Evolutionary conservation across 2,329 filamentous ascomycete species (phyloP), one percentile per base, ranked within the genome.

Genomic region (Acrodontium crateriforme): DNA sequence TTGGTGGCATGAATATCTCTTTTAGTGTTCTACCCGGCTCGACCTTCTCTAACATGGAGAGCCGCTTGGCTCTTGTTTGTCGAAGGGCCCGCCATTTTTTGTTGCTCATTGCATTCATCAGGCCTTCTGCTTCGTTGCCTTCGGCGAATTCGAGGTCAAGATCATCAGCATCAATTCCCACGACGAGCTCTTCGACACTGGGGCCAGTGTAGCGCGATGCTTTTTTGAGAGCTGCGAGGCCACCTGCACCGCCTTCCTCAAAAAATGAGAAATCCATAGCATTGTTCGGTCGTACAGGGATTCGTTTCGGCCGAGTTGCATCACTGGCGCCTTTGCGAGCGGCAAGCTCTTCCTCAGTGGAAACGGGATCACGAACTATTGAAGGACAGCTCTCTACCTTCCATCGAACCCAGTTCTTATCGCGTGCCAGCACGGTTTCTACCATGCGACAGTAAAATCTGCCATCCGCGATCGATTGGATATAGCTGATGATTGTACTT

Each of bases 371-470:
- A 34, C 72, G 70, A 47, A 85, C 75, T 46, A 99, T 95, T 5
- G 78, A 71, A 14, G 83, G 82, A 51, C 89, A 98, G 41, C 77
- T 82, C 52, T 94, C 84, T 35, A 87, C 77, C 59, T 99, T 99
- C 89, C 89, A 99, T 37, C 84, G 78, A 24, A 91, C 84, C 91
- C 91, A 98, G 50, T 95, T 94, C 62, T 94, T 95, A 55, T 99
- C 89, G 38, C 89, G 71, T 14, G 83, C 82, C 16, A 98, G 70
- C 17, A 98, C 87, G 9, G 85, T 95, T 52, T 95, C 87, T 17
- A 98, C 84, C 72, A 95, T 92, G 20, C 89, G 78, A 56, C 84
- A 79, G 55, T 95, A 98, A 55, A 92, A 92, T 38, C 82, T 80
- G 16, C 89, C 89, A 22, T 66, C 30, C 4, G 32, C 33, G n/a